Base-by-base conservation (phyloP, 495 filamentous ascomycete genomes). In the Hypoxylon lienhwacheense region DNA sequence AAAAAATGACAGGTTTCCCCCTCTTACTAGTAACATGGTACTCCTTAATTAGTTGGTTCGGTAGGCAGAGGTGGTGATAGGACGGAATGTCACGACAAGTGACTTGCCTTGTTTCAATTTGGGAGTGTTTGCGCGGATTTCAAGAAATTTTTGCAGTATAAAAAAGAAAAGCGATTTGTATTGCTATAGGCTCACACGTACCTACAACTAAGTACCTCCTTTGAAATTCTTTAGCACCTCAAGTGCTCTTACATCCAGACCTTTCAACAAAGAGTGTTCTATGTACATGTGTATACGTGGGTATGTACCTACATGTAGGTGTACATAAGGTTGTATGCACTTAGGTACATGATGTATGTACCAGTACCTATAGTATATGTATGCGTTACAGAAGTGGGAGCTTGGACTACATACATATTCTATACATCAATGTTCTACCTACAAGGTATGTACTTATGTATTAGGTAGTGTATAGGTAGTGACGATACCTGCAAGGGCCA, bases 91-190 rank as follows among this genome's bases (percentile, higher is more conserved):
- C 45, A 46, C 51, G 36, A n/a, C 45, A 29, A 41, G 55, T 31
- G 36, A 31, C 5, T 53, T 48, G 36, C 19, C 34, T 29, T 28
- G 24, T 45, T 46, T 49, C 16, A 39, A 34, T 46, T 54, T 49
- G 35, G 24, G 53, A 62, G 53, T n/a, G 55, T 33, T 59, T 43
- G 47, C 31, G 57, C 48, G 50, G 46, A 64, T 58, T 33, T 59
- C 39, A 35, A 36, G 41, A 54, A 47, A 40, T 37, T 61, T 57
- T 67, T 60, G 65, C 58, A 62, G 49, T 58, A 57, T 55, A 55
- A 63, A 65, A 60, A 40, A 61, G n/a, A n/a, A n/a, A n/a, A n/a
- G n/a, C n/a, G n/a, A n/a, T n/a, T n/a, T n/a, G n/a, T 22, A 21
- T 52, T 32, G 14, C 29, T 29, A 37, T 53, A 46, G 24, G 21